A percentile compares a stretch with the other conserved stretches of the same genome.
Evolutionary conservation across 2,329 filamentous ascomycete genomes (phyloP).

Genomic region (Rhynchosporium agropyri): DNA sequence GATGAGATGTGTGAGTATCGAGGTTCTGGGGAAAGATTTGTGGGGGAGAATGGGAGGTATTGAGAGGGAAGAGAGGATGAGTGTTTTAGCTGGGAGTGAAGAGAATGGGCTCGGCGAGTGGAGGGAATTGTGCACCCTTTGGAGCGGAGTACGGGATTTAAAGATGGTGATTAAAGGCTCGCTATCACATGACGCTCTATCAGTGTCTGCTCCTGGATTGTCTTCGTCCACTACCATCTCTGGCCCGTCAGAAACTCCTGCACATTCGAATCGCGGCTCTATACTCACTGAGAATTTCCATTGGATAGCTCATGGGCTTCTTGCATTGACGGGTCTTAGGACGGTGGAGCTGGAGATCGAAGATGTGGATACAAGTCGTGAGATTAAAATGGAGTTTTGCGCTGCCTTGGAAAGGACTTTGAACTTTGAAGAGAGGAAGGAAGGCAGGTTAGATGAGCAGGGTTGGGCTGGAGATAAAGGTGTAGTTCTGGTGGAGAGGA

Average conservation of each 20-base stretch:
- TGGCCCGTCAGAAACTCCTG: too few relatives aligned
- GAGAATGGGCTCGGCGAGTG: slow-evolving; percentile 22
- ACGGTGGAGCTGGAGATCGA: slow-evolving; percentile 30
- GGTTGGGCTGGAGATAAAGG: slow-evolving; percentile 13
- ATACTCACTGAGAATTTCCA: too few relatives aligned
- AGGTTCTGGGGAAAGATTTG: slow-evolving; percentile 47
- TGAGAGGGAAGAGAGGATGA: not conserved
- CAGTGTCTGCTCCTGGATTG: not conserved
- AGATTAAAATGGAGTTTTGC: slow-evolving; percentile 29
- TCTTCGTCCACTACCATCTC: not conserved
- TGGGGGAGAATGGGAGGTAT: slow-evolving; percentile 16
- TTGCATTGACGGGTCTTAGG: slow-evolving; percentile 15
- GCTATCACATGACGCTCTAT: slow-evolving; percentile 3
- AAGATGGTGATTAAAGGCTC: slow-evolving; percentile 23
- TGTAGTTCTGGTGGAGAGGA: slow-evolving; percentile 23
- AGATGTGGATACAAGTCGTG: slow-evolving; percentile 20
- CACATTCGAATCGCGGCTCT: too few relatives aligned
- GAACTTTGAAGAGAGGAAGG: not conserved
- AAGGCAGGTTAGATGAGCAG: not conserved
- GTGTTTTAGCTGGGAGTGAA: not conserved
- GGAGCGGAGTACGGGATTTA: slow-evolving; percentile 24
- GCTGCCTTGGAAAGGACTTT: slow-evolving; percentile 15
- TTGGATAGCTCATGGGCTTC: slow-evolving; percentile 13
- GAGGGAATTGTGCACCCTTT: slow-evolving; percentile 27
- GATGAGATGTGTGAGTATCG: slow-evolving; percentile 48